Evolutionary conservation across 192 early-diverging fungal species (phyloP).

Genomic region (Backusella parvicylindrica): DNA sequence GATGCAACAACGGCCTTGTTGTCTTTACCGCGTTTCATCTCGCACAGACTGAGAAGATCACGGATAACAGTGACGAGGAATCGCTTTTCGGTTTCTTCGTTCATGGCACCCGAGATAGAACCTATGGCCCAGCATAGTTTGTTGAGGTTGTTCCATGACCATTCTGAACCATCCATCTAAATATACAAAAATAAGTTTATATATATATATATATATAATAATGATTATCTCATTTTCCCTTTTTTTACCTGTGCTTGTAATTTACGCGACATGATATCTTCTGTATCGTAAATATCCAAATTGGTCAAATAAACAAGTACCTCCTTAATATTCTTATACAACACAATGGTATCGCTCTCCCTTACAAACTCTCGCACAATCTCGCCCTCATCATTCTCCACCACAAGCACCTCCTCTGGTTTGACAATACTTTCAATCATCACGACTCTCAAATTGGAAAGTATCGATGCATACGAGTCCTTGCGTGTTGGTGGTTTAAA

Average conservation of each 20-base stretch:
- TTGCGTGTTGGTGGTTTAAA: constrained; percentile 47
- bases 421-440: constrained; percentile 99
- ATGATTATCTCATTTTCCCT: neutral
- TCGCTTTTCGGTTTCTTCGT: constrained; percentile 93
- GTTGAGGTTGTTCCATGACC: constrained; percentile 98
- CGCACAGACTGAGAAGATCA: constrained; percentile 89
- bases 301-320: constrained; percentile 96
- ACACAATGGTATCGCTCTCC: constrained; percentile 95
- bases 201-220: neutral
- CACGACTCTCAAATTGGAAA: constrained; percentile 84
- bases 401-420: constrained; percentile 96
- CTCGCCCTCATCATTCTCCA: constrained; percentile 99
- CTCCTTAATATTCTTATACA: constrained; percentile 98
- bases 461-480: constrained; percentile 75
- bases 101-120: constrained; percentile 96
- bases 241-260: constrained; percentile 73
- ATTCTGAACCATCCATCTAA: constrained; percentile 89
- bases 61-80: constrained; percentile 99
- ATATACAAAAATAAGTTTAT: neutral
- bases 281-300: constrained; percentile 90
- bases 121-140: constrained; percentile 99
- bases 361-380: constrained; percentile 96
- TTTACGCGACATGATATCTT: constrained; percentile 94
- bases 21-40: constrained; percentile 98
- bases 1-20: constrained; percentile 99